A percentile compares a stretch with the other conserved stretches of the same genome.
phyloP scores from a whole-genome alignment of 73 alveolate genomes.

The Halteria grandinella region DNA sequence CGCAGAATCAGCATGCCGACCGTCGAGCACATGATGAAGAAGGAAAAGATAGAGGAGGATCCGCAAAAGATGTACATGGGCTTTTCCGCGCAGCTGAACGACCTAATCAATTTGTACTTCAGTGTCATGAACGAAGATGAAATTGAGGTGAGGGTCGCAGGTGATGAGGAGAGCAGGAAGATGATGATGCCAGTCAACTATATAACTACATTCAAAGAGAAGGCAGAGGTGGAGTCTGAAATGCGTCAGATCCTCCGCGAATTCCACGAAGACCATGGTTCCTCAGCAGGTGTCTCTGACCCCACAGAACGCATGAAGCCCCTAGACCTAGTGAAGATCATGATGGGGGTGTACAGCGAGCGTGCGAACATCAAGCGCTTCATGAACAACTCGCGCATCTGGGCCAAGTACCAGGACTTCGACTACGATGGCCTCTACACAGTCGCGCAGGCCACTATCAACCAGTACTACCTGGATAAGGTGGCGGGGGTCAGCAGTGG shows the following conservation, averaged over 20 bases:
- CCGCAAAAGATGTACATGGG: slow-evolving; percentile 14
- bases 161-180: slow-evolving; percentile 26
- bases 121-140: slow-evolving; percentile 34
- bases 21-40: slow-evolving; percentile 44
- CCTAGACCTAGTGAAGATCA: slow-evolving; percentile 61
- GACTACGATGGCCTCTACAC: slow-evolving; percentile 25
- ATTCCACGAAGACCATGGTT: slow-evolving; percentile 19
- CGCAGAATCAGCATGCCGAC: slow-evolving; percentile 44
- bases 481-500: background rate
- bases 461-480: slow-evolving; percentile 18
- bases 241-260: slow-evolving; percentile 3
- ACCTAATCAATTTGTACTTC: slow-evolving; percentile 59
- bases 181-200: slow-evolving; percentile 45
- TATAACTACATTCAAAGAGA: slow-evolving; percentile 22
- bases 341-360: slow-evolving; percentile 59
- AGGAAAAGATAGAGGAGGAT: slow-evolving; percentile 18
- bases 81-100: slow-evolving; percentile 50
- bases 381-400: slow-evolving; percentile 8
- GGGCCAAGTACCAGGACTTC: slow-evolving; percentile 25
- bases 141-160: slow-evolving; percentile 63
- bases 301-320: slow-evolving; percentile 4
- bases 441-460: slow-evolving; percentile 13
- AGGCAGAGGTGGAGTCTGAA: slow-evolving; percentile 3
- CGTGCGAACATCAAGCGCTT: slow-evolving; percentile 24
- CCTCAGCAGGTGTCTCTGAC: slow-evolving; percentile 10